Evolutionary conservation across 176 grass and related monocot species (phyloP), one percentile per base, ranked within the genome.

Genomic region (Musa schizocarpa): DNA sequence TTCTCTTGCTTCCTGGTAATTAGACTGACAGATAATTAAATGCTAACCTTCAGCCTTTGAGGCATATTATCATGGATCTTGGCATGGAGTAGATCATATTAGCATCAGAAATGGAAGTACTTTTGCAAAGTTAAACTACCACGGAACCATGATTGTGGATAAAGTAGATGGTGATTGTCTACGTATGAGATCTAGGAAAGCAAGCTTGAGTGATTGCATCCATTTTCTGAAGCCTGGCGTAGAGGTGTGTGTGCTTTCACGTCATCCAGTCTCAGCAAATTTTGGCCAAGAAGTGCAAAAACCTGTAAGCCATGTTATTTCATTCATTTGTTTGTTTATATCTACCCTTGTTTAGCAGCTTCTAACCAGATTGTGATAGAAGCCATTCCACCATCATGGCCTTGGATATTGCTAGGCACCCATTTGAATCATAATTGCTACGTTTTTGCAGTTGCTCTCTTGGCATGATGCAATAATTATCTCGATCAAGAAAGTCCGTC

Each of bases 401-500:
- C 13, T n/a, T 19, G 17, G 6, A n/a, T 19, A 17, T n/a, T 62
- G 57, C 14, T 14, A 19, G 14, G 12, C 20, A 62, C 2, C 9
- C 20, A 17, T 62, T 9, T 62, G 13, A 62, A n/a, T n/a, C 57
- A 6, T 8, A 7, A 1, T 72, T 77, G 1, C 74, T 58, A 23
- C 76, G 43, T 62, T 1, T 12, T 23, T 83, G 80, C 82, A 97
- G 93, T 61, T 72, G 55, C 65, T 72, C 9, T 71, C 27, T 8
- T 90, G 75, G 72, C 77, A 69, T 66, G 93, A 97, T 78, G 93
- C 88, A 51, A 90, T 86, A 80, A 89, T 97, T 25, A 78, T 92
- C 83, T 76, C 80, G 59, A 75, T 93, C 67, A 85, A 93, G 85
- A 76, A 72, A 75, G 71, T 70, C 21, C 83, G 71, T 63, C 88